A percentile compares a stretch with the other conserved stretches of the same genome.
Evolutionary conservation across 1,284 basidiomycete species (phyloP).

Genomic region (Naganishia sp.): DNA sequence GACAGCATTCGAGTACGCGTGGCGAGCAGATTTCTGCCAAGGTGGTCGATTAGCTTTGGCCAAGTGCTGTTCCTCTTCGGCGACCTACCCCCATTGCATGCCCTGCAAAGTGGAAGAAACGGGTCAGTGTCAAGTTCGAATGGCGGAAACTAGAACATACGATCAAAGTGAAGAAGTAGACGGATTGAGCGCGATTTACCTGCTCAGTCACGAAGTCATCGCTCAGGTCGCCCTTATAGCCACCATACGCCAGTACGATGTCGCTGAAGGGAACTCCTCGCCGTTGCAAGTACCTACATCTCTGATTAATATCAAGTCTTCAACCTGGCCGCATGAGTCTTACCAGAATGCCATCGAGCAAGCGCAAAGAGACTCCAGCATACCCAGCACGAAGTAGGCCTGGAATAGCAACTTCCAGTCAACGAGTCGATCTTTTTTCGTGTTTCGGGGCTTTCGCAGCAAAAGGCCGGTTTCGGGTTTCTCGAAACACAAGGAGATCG

Average conservation of each 20-base stretch:
- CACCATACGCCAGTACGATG: slow-evolving; percentile 59
- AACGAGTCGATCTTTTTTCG: slow-evolving; percentile 58
- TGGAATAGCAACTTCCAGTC: slow-evolving; percentile 62
- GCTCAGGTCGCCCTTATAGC: slow-evolving; percentile 41
- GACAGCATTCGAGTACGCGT: slow-evolving; percentile 60
- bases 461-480: slow-evolving; percentile 63
- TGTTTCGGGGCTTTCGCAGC: slow-evolving; percentile 65
- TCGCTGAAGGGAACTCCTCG: slow-evolving; percentile 62
- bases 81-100: slow-evolving; percentile 63
- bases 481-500: slow-evolving; percentile 63
- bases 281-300: slow-evolving; percentile 55
- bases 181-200: slow-evolving; percentile 57
- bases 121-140: not conserved
- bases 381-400: slow-evolving; percentile 66
- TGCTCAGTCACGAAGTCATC: slow-evolving; percentile 52
- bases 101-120: slow-evolving; percentile 39
- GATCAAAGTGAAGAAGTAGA: slow-evolving; percentile 65
- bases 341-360: slow-evolving; percentile 56
- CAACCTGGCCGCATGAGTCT: slow-evolving; percentile 37
- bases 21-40: slow-evolving; percentile 57
- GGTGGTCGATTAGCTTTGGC: slow-evolving; percentile 13
- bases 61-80: slow-evolving; percentile 29
- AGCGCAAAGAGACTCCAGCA: slow-evolving; percentile 61
- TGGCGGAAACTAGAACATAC: slow-evolving; percentile 31
- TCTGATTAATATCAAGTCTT: slow-evolving; percentile 42